phyloP scores from a whole-genome alignment of 345 rosid species.

The Hibiscus syriacus region DNA sequence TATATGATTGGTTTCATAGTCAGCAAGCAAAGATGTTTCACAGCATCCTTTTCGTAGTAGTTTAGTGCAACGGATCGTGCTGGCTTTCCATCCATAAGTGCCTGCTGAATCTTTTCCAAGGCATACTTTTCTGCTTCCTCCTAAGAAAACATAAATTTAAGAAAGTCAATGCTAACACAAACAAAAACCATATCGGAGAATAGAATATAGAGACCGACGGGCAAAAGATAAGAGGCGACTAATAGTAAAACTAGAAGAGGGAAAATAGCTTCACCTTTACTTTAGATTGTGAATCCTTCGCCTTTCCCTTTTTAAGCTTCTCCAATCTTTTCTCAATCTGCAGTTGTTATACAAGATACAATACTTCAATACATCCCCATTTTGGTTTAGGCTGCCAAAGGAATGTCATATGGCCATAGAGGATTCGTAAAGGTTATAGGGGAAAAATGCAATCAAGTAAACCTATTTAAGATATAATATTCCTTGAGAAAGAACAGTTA shows the following conservation, averaged over 20 bases:
- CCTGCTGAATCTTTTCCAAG: conserved; percentile 64
- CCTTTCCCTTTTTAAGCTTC: conserved; percentile 76
- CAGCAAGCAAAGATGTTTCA: conserved; percentile 90
- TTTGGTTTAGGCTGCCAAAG: conserved; percentile 3
- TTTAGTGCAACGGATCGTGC: conserved; percentile 75
- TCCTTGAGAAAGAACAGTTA: background rate
- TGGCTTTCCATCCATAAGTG: conserved; percentile 85
- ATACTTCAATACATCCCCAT: conserved; percentile 37
- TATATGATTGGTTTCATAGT: conserved; percentile 88
- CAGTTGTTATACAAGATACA: conserved; percentile 30
- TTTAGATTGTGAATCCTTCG: conserved; percentile 75
- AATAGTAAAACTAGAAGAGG: no score
- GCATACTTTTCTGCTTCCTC: conserved; percentile 86
- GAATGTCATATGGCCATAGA: background rate
- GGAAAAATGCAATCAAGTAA: background rate
- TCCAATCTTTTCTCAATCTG: conserved; percentile 93
- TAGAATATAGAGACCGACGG: background rate
- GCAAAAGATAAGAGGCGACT: background rate
- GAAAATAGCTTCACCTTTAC: conserved; percentile 39
- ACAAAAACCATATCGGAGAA: background rate
- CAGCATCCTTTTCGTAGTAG: conserved; percentile 66
- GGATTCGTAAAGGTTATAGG: conserved; percentile 1
- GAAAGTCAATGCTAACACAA: background rate
- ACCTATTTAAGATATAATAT: background rate
- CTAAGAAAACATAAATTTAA: conserved; percentile 25